These are phyloP conservation scores for Angomonas deanei DNA, from an alignment of 208 protist species.

Conservation along the genomic window DNA sequence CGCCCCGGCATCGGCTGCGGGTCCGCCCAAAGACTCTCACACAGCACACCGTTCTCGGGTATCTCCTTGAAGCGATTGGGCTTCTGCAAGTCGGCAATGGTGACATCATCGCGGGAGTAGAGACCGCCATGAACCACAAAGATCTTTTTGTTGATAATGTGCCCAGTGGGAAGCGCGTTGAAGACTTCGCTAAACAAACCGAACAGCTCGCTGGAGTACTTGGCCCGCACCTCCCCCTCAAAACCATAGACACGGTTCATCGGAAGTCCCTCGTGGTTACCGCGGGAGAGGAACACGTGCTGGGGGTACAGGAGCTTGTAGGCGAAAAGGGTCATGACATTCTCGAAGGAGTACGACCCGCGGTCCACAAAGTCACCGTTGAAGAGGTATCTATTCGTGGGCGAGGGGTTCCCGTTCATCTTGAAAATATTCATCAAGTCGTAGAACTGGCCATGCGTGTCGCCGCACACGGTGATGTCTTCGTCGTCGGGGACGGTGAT, in stretches of 20 bases:
- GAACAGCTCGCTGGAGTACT: conserved; percentile 92
- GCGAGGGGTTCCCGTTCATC: conserved; percentile 77
- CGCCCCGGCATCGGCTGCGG: conserved; percentile 91
- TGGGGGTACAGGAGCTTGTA: conserved; percentile 96
- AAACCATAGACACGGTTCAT: conserved; percentile 99
- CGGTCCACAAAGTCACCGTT: conserved; percentile 97
- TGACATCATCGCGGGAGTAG: conserved; percentile 94
- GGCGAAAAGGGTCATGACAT: conserved; percentile 94
- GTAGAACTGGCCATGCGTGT: conserved; percentile 99
- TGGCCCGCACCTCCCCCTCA: conserved; percentile 95
- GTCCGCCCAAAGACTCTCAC: conserved; percentile 96
- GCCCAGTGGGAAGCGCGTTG: conserved; percentile 90
- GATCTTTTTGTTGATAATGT: conserved; percentile 91
- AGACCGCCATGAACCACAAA: conserved; percentile 97
- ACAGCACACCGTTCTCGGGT: conserved; percentile 93
- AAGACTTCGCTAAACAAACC: conserved; percentile 96
- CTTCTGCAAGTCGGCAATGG: conserved; percentile 94
- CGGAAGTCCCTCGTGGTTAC: conserved; percentile 95
- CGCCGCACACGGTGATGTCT: conserved; percentile 97
- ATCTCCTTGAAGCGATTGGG: conserved; percentile 93
- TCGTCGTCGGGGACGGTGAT: conserved; percentile 81
- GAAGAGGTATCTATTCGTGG: conserved; percentile 93
- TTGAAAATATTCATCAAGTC: conserved; percentile 97
- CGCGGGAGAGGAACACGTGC: conserved; percentile 92
- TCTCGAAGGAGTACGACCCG: conserved; percentile 96